phyloP scores from a whole-genome alignment of 1,284 basidiomycete genomes.

The Mycosarcoma mackinlayi region DNA sequence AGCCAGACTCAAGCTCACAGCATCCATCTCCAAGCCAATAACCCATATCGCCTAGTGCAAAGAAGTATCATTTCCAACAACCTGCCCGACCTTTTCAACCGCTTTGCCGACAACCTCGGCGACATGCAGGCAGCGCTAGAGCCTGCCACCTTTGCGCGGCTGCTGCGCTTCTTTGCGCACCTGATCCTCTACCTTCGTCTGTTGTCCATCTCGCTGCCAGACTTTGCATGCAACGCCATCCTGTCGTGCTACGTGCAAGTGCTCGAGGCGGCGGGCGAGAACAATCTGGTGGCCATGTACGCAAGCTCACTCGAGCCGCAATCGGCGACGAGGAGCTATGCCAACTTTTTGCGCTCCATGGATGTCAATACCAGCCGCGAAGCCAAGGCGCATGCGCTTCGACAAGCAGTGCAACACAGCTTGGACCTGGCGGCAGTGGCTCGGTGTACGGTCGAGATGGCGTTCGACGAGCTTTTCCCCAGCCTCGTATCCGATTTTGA shows the following conservation, averaged over 20 bases:
- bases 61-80: constrained; percentile 84
- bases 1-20: constrained; percentile 54
- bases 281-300: constrained; percentile 90
- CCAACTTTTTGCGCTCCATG: constrained; percentile 83
- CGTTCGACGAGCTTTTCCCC: constrained; percentile 73
- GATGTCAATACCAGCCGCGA: constrained; percentile 77
- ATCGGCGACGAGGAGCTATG: constrained; percentile 91
- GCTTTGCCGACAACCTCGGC: constrained; percentile 55
- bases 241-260: constrained; percentile 89
- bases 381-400: constrained; percentile 79
- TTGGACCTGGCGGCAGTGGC: constrained; percentile 86
- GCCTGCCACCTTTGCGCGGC: constrained; percentile 64
- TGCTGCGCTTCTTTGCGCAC: constrained; percentile 90
- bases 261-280: constrained; percentile 78
- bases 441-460: constrained; percentile 79
- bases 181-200: constrained; percentile 89
- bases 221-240: constrained; percentile 79
- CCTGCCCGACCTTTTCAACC: constrained; percentile 71
- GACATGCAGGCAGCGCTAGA: constrained; percentile 51
- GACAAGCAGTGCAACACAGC: constrained; percentile 82
- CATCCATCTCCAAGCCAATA: constrained; percentile 72
- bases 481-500: constrained; percentile 40
- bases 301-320: constrained; percentile 86
- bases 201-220: constrained; percentile 72
- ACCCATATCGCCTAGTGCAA: constrained; percentile 88